Conservation (phyloP, 768 basidiomycete species). For the Rhodosporidiobolus sp. region DNA sequence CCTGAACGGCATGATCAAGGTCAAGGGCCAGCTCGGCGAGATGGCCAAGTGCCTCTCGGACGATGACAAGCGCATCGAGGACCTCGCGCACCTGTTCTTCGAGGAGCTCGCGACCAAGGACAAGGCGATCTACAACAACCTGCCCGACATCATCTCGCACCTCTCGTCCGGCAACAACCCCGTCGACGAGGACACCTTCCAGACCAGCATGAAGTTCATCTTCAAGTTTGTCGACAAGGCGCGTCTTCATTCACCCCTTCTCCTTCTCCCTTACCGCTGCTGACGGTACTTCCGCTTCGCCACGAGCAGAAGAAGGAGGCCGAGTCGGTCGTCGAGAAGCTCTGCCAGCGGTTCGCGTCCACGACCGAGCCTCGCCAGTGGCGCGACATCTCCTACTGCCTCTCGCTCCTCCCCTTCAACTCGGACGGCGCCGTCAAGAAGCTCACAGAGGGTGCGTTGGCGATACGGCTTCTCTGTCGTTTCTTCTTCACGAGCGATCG, state of each 20-base stretch:
- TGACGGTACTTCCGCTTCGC: background rate
- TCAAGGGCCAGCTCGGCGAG: constrained; percentile 97
- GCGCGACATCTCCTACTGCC: constrained; percentile 94
- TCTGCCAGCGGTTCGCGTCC: constrained; percentile 90
- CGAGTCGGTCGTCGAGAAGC: constrained; percentile 92
- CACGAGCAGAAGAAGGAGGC: constrained; percentile 86
- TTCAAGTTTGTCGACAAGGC: constrained; percentile 97
- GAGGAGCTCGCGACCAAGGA: constrained; percentile 93
- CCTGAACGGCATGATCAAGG: constrained; percentile 98
- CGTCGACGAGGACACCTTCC: constrained; percentile 87
- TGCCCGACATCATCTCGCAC: constrained; percentile 95
- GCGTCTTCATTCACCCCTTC: constrained; percentile 34
- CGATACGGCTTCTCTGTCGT: constrained; percentile 16
- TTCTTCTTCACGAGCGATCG: background rate
- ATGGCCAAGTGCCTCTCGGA: constrained; percentile 99
- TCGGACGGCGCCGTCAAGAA: constrained; percentile 95
- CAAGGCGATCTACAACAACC: constrained; percentile 97
- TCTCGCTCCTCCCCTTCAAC: constrained; percentile 92
- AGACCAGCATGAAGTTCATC: constrained; percentile 89
- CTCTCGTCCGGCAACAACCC: constrained; percentile 84
- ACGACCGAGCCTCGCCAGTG: constrained; percentile 88
- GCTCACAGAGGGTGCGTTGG: constrained; percentile 70
- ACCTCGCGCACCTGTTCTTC: constrained; percentile 97
- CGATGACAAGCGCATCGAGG: constrained; percentile 75
- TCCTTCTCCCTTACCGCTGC: background rate